Percentiles rank a stretch among this genome's conserved stretches.
Evolutionary conservation across 148 eudicot species (phyloP).

Genomic region (Dysphania ambrosioides): DNA sequence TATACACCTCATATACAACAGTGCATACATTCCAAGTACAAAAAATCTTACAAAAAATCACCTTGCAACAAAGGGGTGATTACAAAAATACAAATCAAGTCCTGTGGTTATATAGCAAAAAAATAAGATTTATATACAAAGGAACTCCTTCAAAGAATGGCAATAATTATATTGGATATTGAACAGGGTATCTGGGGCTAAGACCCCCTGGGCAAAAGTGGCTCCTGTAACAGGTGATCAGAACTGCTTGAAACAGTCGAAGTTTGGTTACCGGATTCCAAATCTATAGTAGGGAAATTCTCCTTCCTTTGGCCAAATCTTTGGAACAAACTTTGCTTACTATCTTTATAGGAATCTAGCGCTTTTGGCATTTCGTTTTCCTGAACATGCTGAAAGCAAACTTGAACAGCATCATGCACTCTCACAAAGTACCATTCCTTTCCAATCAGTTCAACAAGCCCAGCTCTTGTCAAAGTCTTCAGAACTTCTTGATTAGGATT

Average conservation of each 20-base stretch:
- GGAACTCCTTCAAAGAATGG: slow-evolving; percentile 19
- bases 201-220: slow-evolving; percentile 52
- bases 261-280: slow-evolving; percentile 58
- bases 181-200: slow-evolving; percentile 12
- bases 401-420: slow-evolving; percentile 94
- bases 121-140: slow-evolving; percentile 14
- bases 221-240: slow-evolving; percentile 56
- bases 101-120: slow-evolving; percentile 13
- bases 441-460: slow-evolving; percentile 81
- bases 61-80: slow-evolving; percentile 6
- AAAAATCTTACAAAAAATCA: not conserved
- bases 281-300: slow-evolving; percentile 33
- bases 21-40: slow-evolving; percentile 12
- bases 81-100: slow-evolving; percentile 2
- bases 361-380: slow-evolving; percentile 39
- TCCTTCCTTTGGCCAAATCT: slow-evolving; percentile 50
- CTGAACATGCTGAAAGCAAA: slow-evolving; percentile 79
- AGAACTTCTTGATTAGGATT: slow-evolving; percentile 89
- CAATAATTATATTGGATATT: not conserved
- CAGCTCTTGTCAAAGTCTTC: slow-evolving; percentile 63
- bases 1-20: not conserved
- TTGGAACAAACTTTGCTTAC: slow-evolving; percentile 38
- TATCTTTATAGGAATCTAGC: slow-evolving; percentile 29
- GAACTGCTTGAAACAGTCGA: slow-evolving; percentile 30
- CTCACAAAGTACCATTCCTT: slow-evolving; percentile 97